phyloP scores from a whole-genome alignment of 2,329 filamentous ascomycete species.

The Bimuria novae-zelandiae region DNA sequence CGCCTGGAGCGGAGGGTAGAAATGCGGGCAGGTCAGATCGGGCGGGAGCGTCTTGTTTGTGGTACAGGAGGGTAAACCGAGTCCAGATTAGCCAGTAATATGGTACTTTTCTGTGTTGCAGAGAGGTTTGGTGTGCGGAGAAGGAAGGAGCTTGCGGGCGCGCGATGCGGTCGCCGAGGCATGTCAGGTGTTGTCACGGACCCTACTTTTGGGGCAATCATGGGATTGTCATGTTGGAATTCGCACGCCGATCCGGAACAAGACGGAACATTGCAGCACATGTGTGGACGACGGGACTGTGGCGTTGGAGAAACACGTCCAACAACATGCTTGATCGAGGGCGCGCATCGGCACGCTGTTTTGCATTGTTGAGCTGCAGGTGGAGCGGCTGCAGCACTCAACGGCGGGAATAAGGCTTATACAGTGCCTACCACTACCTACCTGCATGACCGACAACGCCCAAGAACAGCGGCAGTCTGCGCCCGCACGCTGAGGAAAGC shows the following conservation, averaged over 20 bases:
- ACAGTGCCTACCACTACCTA: neutral
- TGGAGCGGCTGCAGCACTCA: neutral
- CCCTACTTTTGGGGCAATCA: neutral
- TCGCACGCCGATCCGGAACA: neutral
- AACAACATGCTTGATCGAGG: neutral
- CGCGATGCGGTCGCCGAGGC: slow-evolving; percentile 14
- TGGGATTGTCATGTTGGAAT: neutral
- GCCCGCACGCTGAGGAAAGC: neutral
- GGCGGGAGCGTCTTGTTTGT: no score
- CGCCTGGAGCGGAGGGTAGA: no score
- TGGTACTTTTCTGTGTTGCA: no score
- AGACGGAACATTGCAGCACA: neutral
- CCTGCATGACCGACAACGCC: neutral
- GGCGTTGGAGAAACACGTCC: neutral
- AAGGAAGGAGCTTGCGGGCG: neutral
- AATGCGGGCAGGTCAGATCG: no score
- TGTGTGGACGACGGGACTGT: neutral
- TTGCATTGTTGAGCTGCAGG: slow-evolving; percentile 10
- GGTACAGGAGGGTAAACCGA: no score
- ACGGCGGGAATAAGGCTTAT: neutral
- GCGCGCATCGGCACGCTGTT: slow-evolving; percentile 10
- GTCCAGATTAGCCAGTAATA: no score
- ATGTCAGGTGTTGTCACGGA: slow-evolving; percentile 3
- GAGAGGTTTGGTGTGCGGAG: neutral
- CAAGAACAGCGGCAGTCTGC: neutral